Evolutionary conservation across 331 rosid species (phyloP), one percentile per base, ranked within the genome.

Genomic region (Erythrophleum ivorense): DNA sequence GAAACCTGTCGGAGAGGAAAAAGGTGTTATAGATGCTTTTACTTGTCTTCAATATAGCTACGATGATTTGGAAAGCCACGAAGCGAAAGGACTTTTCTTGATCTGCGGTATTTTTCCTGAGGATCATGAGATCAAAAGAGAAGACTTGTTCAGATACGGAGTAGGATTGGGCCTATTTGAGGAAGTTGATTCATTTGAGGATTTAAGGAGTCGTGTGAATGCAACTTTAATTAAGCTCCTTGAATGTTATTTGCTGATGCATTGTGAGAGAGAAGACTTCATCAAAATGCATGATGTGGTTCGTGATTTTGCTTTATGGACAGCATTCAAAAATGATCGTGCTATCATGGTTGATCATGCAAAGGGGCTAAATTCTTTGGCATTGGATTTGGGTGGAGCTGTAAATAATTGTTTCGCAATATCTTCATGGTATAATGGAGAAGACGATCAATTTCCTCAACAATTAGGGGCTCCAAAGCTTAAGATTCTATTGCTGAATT

Each of bases 1-100:
- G 7, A 64, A 50, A 13, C 80, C 60, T 8, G 2, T 63, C 33
- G 73, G 65, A 4, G 70, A 63, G 9, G 63, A 52, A 15, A 50
- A 77, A 16, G 80, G 46, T 0, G 59, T 36, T 4, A 33, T 9
- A 7, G 45, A 77, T 77, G 73, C 72, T 46, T 77, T 14, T 0
- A 11, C 24, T 14, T 77, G 73, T 11, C 73, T 77, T 64, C 12
- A 64, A 50, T 46, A 48, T 14, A 77, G 80, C n/a, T 63, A 63
- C 36, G 2, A 48, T 10, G 1, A 6, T 10, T 63, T 62, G 58
- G 40, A 9, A 40, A 16, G 52, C 2, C 3, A 8, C 18, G 54
- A 43, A 43, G 68, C 57, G 4, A 75, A 3, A 1, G 7, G 4
- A 2, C 14, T 43, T 0, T 18, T 75, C 5, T 58, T 63, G 36